Evolutionary conservation across 768 basidiomycete genomes (phyloP).

Genomic region (Chalciporus sphaerocephalus): DNA sequence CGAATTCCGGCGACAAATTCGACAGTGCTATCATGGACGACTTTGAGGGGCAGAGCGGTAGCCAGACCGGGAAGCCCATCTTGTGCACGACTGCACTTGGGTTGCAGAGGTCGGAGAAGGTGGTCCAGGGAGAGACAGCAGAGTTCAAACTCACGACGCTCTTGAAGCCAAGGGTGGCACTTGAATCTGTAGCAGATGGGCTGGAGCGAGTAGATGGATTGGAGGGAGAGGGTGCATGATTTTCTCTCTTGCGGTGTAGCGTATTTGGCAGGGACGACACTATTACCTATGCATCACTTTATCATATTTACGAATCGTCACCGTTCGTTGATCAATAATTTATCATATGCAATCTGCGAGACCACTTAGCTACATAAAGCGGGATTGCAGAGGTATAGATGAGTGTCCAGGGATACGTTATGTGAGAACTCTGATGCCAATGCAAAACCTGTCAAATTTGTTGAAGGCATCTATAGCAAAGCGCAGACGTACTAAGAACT

Average conservation of each 20-base stretch:
- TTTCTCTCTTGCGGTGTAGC: neutral
- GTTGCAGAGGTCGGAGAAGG: constrained; percentile 37
- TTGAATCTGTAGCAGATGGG: constrained; percentile 33
- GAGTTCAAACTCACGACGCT: constrained; percentile 48
- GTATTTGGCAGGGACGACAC: neutral
- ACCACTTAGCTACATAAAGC: constrained; percentile 5
- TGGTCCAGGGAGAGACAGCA: constrained; percentile 35
- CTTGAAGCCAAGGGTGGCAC: constrained; percentile 52
- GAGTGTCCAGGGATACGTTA: neutral
- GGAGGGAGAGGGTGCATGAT: constrained; percentile 25
- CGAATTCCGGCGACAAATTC: constrained; percentile 40
- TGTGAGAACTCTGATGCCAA: neutral
- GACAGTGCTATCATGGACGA: constrained; percentile 44
- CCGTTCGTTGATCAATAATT: constrained; percentile 21
- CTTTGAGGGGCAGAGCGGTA: constrained; percentile 27
- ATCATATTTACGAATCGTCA: constrained; percentile 25
- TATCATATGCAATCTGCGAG: constrained; percentile 12
- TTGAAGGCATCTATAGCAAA: neutral
- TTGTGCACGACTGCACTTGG: constrained; percentile 59
- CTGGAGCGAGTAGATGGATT: constrained; percentile 27
- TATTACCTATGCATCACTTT: constrained; percentile 17
- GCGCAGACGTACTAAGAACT: constrained; percentile 11
- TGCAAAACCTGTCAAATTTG: neutral
- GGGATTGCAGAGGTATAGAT: constrained; percentile 3
- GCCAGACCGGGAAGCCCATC: constrained; percentile 26